Conservation (phyloP, 257 asterid genomes). For the Nicotiana sylvestris region DNA sequence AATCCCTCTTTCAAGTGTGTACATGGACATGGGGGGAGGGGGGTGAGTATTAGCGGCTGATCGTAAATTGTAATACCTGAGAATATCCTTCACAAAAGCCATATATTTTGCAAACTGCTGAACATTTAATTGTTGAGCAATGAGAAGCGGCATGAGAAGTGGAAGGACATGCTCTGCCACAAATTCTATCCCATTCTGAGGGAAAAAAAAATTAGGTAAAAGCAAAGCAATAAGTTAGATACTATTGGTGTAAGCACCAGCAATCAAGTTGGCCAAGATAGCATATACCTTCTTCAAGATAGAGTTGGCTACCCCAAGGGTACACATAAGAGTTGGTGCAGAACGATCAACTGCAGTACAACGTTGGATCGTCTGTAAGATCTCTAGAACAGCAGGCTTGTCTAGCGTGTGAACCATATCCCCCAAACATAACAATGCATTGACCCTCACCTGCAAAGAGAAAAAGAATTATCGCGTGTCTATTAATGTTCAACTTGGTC, state of each 20-base stretch:
- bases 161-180: conserved; percentile 89
- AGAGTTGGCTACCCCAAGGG: conserved; percentile 92
- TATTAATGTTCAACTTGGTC: background rate
- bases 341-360: conserved; percentile 98
- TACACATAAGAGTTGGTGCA: conserved; percentile 99
- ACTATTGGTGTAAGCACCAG: background rate
- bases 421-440: conserved; percentile 78
- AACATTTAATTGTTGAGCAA: conserved; percentile 87
- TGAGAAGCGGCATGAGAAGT: conserved; percentile 75
- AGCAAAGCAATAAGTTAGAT: background rate
- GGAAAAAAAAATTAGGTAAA: conserved; percentile 20
- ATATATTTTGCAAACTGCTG: conserved; percentile 97
- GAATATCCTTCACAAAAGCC: conserved; percentile 85
- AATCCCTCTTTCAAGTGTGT: background rate
- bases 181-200: conserved; percentile 89
- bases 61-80: conserved; percentile 44
- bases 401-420: conserved; percentile 92
- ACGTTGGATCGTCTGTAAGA: conserved; percentile 83
- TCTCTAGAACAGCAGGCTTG: conserved; percentile 64
- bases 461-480: background rate
- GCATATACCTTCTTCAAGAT: conserved; percentile 75
- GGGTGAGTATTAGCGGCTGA: background rate
- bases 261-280: background rate
- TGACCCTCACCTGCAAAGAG: conserved; percentile 86
- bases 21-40: background rate